A percentile compares a stretch with the other conserved stretches of the same genome.
Evolutionary conservation across 2,329 filamentous ascomycete genomes (phyloP).

Genomic region (Ilyonectria mors-panacis): DNA sequence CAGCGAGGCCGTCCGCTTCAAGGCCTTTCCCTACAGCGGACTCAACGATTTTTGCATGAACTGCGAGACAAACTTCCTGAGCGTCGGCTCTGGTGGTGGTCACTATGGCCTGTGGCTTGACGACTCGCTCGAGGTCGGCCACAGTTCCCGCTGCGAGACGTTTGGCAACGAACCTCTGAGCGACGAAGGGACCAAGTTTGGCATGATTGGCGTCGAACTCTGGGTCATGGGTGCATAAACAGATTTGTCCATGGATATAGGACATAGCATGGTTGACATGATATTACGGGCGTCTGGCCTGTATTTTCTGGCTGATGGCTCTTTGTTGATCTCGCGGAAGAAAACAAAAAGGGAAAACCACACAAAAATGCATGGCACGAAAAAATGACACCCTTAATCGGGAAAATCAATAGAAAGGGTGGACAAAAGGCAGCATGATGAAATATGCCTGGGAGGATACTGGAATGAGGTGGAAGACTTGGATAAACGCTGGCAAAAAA

Average conservation of each 20-base stretch:
- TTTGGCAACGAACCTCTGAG: conserved; percentile 96
- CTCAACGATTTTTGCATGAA: conserved; percentile 98
- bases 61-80: conserved; percentile 88
- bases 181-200: conserved; percentile 93
- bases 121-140: conserved; percentile 84
- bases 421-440: not conserved
- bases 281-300: not conserved
- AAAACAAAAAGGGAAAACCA: not conserved
- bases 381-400: no score
- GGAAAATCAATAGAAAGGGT: not conserved
- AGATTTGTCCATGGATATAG: not conserved
- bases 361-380: not conserved
- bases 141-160: conserved; percentile 87
- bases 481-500: not conserved
- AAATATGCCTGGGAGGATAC: not conserved
- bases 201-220: conserved; percentile 89
- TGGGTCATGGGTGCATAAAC: conserved; percentile 83
- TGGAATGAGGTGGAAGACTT: not conserved
- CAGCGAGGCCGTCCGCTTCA: conserved; percentile 89
- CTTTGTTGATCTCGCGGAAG: not conserved
- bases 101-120: conserved; percentile 96
- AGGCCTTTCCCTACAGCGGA: conserved; percentile 95
- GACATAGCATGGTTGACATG: not conserved
- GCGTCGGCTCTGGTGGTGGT: conserved; percentile 89
- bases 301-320: not conserved